phyloP scores from a whole-genome alignment of 2,329 filamentous ascomycete species.

The Alternaria ethzedia region DNA sequence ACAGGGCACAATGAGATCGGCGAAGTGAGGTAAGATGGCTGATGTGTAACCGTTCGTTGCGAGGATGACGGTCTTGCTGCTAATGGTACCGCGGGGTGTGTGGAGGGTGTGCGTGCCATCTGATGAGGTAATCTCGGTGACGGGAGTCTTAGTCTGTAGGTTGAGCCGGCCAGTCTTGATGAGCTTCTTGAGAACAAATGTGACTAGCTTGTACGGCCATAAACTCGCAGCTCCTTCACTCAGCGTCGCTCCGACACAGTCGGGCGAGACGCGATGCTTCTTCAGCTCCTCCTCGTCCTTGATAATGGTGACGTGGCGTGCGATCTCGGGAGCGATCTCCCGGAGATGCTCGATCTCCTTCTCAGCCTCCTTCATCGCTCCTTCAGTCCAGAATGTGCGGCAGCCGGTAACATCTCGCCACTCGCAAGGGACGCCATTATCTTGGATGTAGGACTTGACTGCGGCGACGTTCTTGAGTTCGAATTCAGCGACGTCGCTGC shows the following conservation, averaged over 20 bases:
- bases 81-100: slow-evolving; percentile 72
- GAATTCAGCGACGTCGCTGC: slow-evolving; percentile 70
- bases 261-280: slow-evolving; percentile 55
- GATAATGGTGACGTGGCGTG: slow-evolving; percentile 49
- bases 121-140: slow-evolving; percentile 46
- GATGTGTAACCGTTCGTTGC: slow-evolving; percentile 88
- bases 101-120: slow-evolving; percentile 63
- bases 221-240: slow-evolving; percentile 70
- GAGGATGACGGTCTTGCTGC: slow-evolving; percentile 70
- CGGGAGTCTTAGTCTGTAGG: slow-evolving; percentile 76
- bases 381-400: slow-evolving; percentile 65
- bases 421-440: slow-evolving; percentile 70
- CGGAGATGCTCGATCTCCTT: slow-evolving; percentile 60
- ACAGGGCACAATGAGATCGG: slow-evolving; percentile 76
- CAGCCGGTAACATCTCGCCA: slow-evolving; percentile 70
- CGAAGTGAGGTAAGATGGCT: slow-evolving; percentile 71
- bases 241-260: slow-evolving; percentile 67
- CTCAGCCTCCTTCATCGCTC: slow-evolving; percentile 61
- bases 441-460: slow-evolving; percentile 63
- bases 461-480: slow-evolving; percentile 72
- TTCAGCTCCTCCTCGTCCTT: slow-evolving; percentile 54
- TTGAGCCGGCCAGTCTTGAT: slow-evolving; percentile 64
- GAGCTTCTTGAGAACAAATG: slow-evolving; percentile 70
- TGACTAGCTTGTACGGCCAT: slow-evolving; percentile 86
- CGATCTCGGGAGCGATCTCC: slow-evolving; percentile 63